Evolutionary conservation across 371 early-diverging fungal genomes (phyloP).

Genomic region (Mucor irregularis): DNA sequence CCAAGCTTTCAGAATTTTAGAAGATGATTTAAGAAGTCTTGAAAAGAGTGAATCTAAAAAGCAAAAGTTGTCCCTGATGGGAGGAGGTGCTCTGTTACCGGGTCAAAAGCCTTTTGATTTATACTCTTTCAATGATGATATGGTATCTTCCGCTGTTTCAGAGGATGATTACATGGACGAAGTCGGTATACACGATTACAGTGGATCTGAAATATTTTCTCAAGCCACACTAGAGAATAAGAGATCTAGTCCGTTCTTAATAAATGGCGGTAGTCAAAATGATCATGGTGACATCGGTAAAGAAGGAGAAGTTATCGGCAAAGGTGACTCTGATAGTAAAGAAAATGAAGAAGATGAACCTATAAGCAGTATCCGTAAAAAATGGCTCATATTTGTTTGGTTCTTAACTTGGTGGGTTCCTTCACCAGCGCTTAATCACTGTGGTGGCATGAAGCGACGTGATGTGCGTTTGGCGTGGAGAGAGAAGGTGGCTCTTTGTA

Average conservation of each 20-base stretch:
- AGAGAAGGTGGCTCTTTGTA: constrained; percentile 92
- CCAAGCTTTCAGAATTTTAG: constrained; percentile 69
- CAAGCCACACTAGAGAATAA: constrained; percentile 26
- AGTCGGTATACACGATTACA: constrained; percentile 21
- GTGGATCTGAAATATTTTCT: constrained; percentile 20
- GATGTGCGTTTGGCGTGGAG: constrained; percentile 92
- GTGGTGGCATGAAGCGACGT: constrained; percentile 67
- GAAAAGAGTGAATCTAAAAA: constrained; percentile 49
- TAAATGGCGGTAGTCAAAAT: not conserved
- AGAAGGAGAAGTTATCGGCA: not conserved
- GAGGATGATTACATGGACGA: constrained; percentile 34
- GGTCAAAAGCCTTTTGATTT: constrained; percentile 28
- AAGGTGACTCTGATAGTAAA: constrained; percentile 7
- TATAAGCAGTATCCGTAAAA: constrained; percentile 37
- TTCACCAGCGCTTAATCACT: constrained; percentile 49
- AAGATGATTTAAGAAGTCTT: constrained; percentile 56
- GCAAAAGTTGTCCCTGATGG: constrained; percentile 31
- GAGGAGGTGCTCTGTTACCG: constrained; percentile 1
- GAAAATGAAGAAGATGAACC: constrained; percentile 40
- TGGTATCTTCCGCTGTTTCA: constrained; percentile 34
- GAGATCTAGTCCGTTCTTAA: not conserved
- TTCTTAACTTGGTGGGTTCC: constrained; percentile 84
- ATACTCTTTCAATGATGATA: constrained; percentile 39
- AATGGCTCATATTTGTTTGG: constrained; percentile 83
- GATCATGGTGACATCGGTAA: not conserved